These are phyloP conservation scores for Boletus speciosus DNA, from an alignment of 768 basidiomycete species.

Conservation along the genomic window DNA sequence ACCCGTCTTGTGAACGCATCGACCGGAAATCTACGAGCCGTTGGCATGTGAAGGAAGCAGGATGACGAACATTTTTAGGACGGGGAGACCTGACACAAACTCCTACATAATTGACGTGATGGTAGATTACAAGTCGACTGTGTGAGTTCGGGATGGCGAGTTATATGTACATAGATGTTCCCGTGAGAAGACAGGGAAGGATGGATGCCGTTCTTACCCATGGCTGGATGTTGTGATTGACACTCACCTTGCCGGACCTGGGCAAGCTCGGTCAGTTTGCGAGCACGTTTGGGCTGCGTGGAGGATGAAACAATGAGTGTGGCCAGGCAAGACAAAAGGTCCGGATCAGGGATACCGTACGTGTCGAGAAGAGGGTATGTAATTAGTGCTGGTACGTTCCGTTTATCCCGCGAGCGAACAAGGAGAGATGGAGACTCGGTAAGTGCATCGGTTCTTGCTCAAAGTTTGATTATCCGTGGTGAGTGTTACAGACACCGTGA, in stretches of 20 bases:
- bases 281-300: too few species aligned
- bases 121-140: not conserved
- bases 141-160: too few species aligned
- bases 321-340: not conserved
- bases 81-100: slow-evolving; percentile 43
- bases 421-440: slow-evolving; percentile 1
- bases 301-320: too few species aligned
- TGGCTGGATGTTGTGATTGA: too few species aligned
- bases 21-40: slow-evolving; percentile 20
- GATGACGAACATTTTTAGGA: slow-evolving; percentile 41
- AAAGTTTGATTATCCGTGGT: slow-evolving; percentile 25
- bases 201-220: slow-evolving; percentile 4
- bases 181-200: slow-evolving; percentile 8
- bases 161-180: not conserved
- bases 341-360: slow-evolving; percentile 7
- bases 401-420: slow-evolving; percentile 22
- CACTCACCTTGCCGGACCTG: too few species aligned
- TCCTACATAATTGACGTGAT: slow-evolving; percentile 27
- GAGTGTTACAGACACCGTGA: too few species aligned
- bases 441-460: slow-evolving; percentile 1
- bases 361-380: slow-evolving; percentile 1
- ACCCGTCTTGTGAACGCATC: not conserved
- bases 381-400: slow-evolving; percentile 9
- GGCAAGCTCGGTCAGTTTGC: too few species aligned
- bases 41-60: slow-evolving; percentile 39